phyloP scores from a whole-genome alignment of 2,329 filamentous ascomycete genomes.

The Colletotrichum incanum region DNA sequence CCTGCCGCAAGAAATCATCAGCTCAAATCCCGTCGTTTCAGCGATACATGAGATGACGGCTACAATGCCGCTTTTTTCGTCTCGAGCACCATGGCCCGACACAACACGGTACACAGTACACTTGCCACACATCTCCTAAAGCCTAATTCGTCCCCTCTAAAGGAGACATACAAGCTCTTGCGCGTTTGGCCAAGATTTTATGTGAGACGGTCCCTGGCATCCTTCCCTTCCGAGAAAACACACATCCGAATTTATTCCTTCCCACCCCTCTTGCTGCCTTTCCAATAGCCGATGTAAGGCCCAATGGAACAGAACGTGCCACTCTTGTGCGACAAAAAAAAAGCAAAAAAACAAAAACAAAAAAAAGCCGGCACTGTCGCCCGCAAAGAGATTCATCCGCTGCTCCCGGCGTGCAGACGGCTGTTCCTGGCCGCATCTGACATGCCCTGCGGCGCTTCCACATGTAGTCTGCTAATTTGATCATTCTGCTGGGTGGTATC shows the following conservation, averaged over 20 bases:
- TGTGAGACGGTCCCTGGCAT: conserved; percentile 18
- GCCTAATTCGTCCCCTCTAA: conserved; percentile 2
- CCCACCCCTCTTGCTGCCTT: background rate
- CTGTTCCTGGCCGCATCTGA: conserved; percentile 20
- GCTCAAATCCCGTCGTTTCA: conserved; percentile 38
- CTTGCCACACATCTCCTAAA: conserved; percentile 11
- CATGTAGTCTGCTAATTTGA: conserved; percentile 3
- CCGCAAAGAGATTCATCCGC: conserved; percentile 27
- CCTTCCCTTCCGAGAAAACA: background rate
- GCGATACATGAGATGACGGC: conserved; percentile 34
- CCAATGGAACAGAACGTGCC: background rate
- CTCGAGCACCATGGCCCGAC: conserved; percentile 27
- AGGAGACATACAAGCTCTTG: background rate
- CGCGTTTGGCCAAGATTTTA: conserved; percentile 16
- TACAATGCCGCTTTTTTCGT: conserved; percentile 18
- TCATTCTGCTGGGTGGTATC: conserved; percentile 3
- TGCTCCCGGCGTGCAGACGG: background rate
- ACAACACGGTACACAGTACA: background rate
- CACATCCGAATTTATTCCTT: conserved; percentile 9
- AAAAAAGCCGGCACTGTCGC: background rate
- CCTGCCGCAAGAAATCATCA: conserved; percentile 21
- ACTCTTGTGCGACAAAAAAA: background rate
- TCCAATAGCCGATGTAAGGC: background rate
- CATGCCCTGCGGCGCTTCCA: conserved; percentile 19
- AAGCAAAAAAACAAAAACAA: too few species aligned